Percentiles rank a stretch among this genome's conserved stretches.
Evolutionary conservation across 164 flowering plant genomes (phyloP).

Genomic region (Kalanchoe fedtschenkoi): DNA sequence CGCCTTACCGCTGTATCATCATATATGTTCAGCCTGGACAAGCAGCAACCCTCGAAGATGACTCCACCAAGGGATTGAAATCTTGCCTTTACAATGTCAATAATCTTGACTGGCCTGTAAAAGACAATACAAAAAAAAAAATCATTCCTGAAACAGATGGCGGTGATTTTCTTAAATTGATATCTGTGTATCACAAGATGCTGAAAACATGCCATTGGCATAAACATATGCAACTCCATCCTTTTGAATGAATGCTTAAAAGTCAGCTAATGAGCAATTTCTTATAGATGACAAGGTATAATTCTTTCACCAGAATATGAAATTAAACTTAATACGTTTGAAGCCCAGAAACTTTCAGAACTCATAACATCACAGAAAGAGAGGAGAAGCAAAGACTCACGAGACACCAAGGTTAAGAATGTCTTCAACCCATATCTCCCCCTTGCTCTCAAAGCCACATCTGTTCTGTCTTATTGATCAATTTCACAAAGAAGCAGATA

Average conservation of each 20-base stretch:
- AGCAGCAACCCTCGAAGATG: slow-evolving; percentile 67
- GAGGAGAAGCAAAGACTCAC: slow-evolving; percentile 19
- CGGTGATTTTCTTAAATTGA: neutral
- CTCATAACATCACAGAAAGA: neutral
- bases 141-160: neutral
- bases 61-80: slow-evolving; percentile 77
- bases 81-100: slow-evolving; percentile 66
- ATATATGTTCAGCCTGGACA: slow-evolving; percentile 51
- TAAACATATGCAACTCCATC: neutral
- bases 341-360: neutral
- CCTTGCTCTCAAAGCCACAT: slow-evolving; percentile 88
- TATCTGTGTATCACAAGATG: too few relatives aligned
- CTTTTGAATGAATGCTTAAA: neutral
- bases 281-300: neutral
- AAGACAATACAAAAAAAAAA: neutral
- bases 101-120: slow-evolving; percentile 69
- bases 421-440: slow-evolving; percentile 87
- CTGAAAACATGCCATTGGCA: neutral
- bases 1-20: slow-evolving; percentile 70
- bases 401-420: slow-evolving; percentile 92
- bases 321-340: neutral
- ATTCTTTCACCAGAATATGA: neutral
- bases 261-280: neutral
- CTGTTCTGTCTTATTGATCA: slow-evolving; percentile 52
- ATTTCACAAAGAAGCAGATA: neutral